These are phyloP conservation scores for Boechera stricta DNA, from an alignment of 345 rosid genomes.

Conservation along the genomic window DNA sequence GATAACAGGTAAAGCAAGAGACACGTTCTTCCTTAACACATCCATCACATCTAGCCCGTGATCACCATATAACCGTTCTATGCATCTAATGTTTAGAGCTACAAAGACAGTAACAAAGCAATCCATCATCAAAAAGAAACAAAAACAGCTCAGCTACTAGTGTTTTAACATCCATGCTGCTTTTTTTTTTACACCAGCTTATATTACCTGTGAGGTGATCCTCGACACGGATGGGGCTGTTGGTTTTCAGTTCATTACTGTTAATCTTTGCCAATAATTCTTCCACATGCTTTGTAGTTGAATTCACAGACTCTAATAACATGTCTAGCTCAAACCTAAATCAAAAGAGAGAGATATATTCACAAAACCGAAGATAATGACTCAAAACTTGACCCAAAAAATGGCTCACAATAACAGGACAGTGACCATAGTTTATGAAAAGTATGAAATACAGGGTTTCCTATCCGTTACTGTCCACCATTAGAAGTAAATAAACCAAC, in stretches of 20 bases:
- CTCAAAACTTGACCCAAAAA: neutral
- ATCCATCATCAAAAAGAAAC: neutral
- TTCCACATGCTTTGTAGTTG: conserved; percentile 76
- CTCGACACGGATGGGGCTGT: conserved; percentile 59
- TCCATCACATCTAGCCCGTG: conserved; percentile 96
- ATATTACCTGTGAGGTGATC: conserved; percentile 79
- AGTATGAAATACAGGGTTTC: neutral
- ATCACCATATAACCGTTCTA: conserved; percentile 89
- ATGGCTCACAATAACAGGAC: conserved; percentile 6
- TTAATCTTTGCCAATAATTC: conserved; percentile 75
- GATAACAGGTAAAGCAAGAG: conserved; percentile 81
- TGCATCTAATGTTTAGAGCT: conserved; percentile 87
- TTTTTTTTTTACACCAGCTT: conserved; percentile 11
- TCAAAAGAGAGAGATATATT: conserved; percentile 18
- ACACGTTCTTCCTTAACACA: conserved; percentile 73
- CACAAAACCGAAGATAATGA: neutral
- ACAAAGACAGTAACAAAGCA: conserved; percentile 33
- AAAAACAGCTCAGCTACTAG: conserved; percentile 9
- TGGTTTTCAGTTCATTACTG: conserved; percentile 59
- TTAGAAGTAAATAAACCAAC: conserved; percentile 47
- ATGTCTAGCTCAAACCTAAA: conserved; percentile 93
- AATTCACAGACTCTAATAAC: conserved; percentile 86
- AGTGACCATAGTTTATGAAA: neutral
- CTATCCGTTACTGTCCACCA: neutral
- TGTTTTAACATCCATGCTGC: conserved; percentile 9